Base-by-base conservation (phyloP, 148 eudicot species). In the Dysphania ambrosioides region DNA sequence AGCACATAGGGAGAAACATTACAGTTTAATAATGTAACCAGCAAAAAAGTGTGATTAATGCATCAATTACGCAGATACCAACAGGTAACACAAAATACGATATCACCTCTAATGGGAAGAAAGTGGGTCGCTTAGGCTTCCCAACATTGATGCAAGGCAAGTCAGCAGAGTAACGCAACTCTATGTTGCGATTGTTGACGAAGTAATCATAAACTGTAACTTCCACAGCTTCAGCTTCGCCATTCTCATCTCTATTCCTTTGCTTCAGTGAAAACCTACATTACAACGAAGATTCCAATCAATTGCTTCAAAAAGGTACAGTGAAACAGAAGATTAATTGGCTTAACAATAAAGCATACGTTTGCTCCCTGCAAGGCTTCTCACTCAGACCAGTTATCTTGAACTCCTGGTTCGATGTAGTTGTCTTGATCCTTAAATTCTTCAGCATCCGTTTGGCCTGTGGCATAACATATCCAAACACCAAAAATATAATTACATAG, bases 141-240 rank as follows among this genome's bases (percentile, higher is more conserved):
- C 98, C 98, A 53, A 92, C 97, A 77, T 95, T 95, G 24, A 95
- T 90, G 78, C 98, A 95, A 0, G 98, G 98, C n/a, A 92, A 62
- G 40, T 90, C 90, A 70, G 82, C 93, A 53, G 97, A 95, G 73
- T 90, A 90, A 0, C 90, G 87, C 83, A 95, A 70, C 12, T 86
- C 85, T 21, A 92, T 88, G 3, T 89, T 76, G 51, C 97, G 93
- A 49, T 81, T 32, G 27, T 90, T 90, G 2, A 90, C 93, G 74
- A 90, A 95, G 72, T 95, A 95, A 57, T 95, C 96, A 79, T 88
- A 88, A 4, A 95, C 93, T 16, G 98, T 90, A 16, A 90, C 79
- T 84, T 95, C 98, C 11, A 57, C 12, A 0, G 81, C 76, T 36
- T 85, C 87, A 30, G 31, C 72, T 73, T 89, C 96, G 49, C 86